Conservation (phyloP, 179 eudicot species). For the Nepenthes alata region DNA sequence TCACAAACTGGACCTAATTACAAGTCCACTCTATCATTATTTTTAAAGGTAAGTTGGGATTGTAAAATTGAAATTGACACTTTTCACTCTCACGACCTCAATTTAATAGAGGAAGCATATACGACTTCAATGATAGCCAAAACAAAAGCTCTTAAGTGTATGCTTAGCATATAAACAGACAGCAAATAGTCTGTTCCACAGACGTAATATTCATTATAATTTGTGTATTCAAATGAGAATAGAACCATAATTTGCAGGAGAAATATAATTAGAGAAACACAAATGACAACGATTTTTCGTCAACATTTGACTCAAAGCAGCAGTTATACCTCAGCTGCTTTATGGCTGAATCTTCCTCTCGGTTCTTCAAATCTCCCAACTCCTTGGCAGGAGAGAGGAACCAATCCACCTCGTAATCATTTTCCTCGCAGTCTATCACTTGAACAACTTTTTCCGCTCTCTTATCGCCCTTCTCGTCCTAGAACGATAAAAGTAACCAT, state of each 20-base stretch:
- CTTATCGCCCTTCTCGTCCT: slow-evolving; percentile 12
- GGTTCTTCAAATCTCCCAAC: slow-evolving; percentile 6
- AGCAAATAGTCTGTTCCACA: no score
- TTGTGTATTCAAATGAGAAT: background rate
- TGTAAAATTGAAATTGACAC: no score
- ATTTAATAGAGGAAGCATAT: no score
- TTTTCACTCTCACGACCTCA: no score
- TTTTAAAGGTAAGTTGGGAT: no score
- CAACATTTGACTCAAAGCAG: background rate
- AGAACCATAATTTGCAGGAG: background rate
- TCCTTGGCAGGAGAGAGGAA: slow-evolving; percentile 36
- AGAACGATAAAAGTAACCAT: slow-evolving; percentile 11
- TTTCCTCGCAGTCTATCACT: slow-evolving; percentile 24
- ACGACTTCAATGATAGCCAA: no score
- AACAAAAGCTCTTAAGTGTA: no score
- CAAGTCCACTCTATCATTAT: no score
- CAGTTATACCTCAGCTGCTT: slow-evolving; percentile 40
- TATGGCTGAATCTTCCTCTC: slow-evolving; percentile 30
- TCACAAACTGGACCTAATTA: no score
- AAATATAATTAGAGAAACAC: background rate
- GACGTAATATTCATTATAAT: no score
- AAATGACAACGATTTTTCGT: background rate
- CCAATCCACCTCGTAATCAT: slow-evolving; percentile 40
- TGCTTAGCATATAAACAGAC: no score
- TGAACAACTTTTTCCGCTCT: slow-evolving; percentile 11